These are phyloP conservation scores for Serendipita indica DNA, from an alignment of 768 basidiomycete species.

Conservation along the genomic window DNA sequence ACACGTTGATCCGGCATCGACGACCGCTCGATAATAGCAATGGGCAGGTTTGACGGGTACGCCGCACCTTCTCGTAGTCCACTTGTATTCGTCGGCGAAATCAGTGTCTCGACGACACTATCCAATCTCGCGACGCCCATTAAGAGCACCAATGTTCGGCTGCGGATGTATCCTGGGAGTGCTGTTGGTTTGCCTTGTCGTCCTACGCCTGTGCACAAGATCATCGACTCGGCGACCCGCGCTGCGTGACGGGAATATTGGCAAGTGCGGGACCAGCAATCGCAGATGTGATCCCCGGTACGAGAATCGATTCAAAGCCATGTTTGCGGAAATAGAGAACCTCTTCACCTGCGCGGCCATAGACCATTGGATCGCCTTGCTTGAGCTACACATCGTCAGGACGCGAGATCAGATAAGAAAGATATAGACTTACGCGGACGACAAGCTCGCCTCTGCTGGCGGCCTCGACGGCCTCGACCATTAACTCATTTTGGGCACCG, in stretches of 20 bases:
- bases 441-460: constrained; percentile 70
- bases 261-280: constrained; percentile 82
- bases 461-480: constrained; percentile 77
- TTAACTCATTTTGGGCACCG: constrained; percentile 85
- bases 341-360: constrained; percentile 90
- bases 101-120: constrained; percentile 55
- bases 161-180: constrained; percentile 77
- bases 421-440: constrained; percentile 47
- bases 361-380: constrained; percentile 93
- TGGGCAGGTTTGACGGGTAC: constrained; percentile 67
- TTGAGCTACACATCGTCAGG: constrained; percentile 50
- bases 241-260: constrained; percentile 86
- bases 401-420: neutral
- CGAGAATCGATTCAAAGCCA: constrained; percentile 68
- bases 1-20: constrained; percentile 86
- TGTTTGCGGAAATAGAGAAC: constrained; percentile 78
- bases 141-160: constrained; percentile 66
- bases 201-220: constrained; percentile 90
- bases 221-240: constrained; percentile 85
- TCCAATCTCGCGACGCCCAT: constrained; percentile 89
- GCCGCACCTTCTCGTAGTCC: constrained; percentile 32
- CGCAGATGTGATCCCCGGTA: constrained; percentile 84
- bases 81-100: too few species aligned
- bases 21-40: constrained; percentile 91
- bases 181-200: constrained; percentile 65